These are phyloP conservation scores for Saururus chinensis DNA, from an alignment of 164 flowering plant genomes.

Conservation along the genomic window DNA sequence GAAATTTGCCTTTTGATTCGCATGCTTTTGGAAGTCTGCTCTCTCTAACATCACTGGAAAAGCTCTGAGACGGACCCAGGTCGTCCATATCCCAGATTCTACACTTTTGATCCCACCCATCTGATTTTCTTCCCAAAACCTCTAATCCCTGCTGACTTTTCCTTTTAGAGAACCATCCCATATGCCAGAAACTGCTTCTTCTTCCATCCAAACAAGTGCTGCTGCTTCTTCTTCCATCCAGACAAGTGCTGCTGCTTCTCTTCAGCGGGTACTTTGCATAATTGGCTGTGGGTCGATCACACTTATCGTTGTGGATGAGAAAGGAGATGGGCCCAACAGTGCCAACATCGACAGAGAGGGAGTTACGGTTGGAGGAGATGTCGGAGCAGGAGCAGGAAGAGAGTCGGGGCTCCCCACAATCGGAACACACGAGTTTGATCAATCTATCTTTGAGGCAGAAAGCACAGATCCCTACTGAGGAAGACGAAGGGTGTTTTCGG, in stretches of 20 bases:
- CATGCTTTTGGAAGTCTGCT: constrained; percentile 1
- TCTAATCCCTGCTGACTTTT: background rate
- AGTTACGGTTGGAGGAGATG: constrained; percentile 37
- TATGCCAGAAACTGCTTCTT: constrained; percentile 26
- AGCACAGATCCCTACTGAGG: constrained; percentile 71
- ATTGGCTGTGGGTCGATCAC: background rate
- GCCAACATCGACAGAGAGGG: constrained; percentile 50
- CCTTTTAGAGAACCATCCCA: constrained; percentile 1
- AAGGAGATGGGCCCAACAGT: constrained; percentile 71
- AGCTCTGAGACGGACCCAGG: constrained; percentile 25
- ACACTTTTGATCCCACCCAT: constrained; percentile 39
- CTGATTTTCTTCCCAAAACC: constrained; percentile 14
- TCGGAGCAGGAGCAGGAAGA: constrained; percentile 74
- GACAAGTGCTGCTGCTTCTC: constrained; percentile 47
- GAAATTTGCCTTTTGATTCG: background rate
- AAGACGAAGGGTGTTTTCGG: constrained; percentile 55
- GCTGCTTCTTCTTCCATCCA: constrained; percentile 52
- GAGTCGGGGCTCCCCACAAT: constrained; percentile 74
- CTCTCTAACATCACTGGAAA: constrained; percentile 24
- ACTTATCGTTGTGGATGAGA: constrained; percentile 53
- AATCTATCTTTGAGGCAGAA: constrained; percentile 65
- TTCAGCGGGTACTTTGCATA: constrained; percentile 13
- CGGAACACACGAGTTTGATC: constrained; percentile 57
- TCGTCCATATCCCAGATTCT: constrained; percentile 14
- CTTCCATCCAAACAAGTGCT: constrained; percentile 40